Percentiles rank a stretch among this genome's conserved stretches.
phyloP scores from a whole-genome alignment of 202 grass and related monocot species.

The Cymbopogon flexuosus region DNA sequence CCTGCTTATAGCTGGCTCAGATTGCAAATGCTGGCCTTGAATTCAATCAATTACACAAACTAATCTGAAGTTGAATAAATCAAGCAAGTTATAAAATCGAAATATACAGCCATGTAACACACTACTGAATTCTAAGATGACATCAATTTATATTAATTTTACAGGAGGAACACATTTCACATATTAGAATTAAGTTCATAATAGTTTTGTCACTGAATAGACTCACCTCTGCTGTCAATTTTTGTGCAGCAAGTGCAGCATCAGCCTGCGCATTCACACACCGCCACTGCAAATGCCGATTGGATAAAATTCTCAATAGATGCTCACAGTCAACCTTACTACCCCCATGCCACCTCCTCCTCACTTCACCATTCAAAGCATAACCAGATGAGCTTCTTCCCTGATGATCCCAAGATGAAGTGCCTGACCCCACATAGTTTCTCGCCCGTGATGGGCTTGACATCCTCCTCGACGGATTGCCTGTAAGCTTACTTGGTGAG shows the following conservation, averaged over 20 bases:
- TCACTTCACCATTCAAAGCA: conserved; percentile 53
- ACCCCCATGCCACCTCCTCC: conserved; percentile 69
- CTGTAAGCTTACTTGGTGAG: conserved; percentile 59
- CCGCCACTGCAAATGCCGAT: conserved; percentile 89
- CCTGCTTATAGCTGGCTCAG: neutral
- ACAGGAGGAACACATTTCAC: neutral
- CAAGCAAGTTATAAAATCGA: conserved; percentile 1
- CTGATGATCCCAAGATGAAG: conserved; percentile 35
- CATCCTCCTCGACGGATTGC: conserved; percentile 55
- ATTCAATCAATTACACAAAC: neutral
- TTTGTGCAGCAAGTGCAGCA: conserved; percentile 55
- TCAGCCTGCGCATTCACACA: conserved; percentile 73
- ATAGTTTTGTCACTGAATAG: conserved; percentile 1
- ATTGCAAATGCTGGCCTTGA: neutral
- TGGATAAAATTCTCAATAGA: conserved; percentile 67
- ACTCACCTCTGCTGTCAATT: conserved; percentile 74
- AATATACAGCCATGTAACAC: conserved; percentile 2
- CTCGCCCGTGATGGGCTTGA: conserved; percentile 59
- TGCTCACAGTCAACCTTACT: conserved; percentile 76
- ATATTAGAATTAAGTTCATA: neutral
- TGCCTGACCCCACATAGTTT: conserved; percentile 20
- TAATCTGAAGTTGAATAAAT: neutral
- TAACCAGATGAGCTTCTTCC: conserved; percentile 56
- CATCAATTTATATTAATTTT: neutral
- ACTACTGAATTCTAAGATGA: neutral